These are phyloP conservation scores for Reutealis trisperma DNA, from an alignment of 345 rosid species.

Conservation along the genomic window DNA sequence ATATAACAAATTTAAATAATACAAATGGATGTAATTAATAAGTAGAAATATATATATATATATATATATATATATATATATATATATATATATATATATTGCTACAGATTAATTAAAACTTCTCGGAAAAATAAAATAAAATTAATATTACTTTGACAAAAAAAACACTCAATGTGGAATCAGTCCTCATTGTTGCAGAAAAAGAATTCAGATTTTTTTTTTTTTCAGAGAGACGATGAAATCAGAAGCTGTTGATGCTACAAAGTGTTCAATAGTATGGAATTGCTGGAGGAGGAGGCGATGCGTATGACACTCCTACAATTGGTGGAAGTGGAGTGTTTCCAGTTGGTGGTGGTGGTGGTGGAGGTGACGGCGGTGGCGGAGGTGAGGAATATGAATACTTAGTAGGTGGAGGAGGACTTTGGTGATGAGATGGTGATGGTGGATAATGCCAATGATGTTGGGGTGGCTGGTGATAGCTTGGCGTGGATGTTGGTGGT, in stretches of 20 bases:
- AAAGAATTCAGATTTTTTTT: neutral
- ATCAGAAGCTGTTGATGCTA: constrained; percentile 1
- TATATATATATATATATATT: neutral
- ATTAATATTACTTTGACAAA: neutral
- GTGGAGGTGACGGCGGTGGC: constrained; percentile 8
- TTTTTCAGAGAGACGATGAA: neutral
- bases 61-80: neutral
- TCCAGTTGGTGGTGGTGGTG: constrained; percentile 21
- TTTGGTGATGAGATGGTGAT: constrained; percentile 16
- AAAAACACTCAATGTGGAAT: neutral
- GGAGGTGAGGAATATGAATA: constrained; percentile 19
- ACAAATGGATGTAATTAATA: neutral
- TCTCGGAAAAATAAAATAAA: neutral
- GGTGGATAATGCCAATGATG: constrained; percentile 27
- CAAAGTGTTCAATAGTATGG: constrained; percentile 44
- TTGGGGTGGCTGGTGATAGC: constrained; percentile 22
- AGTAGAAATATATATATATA: no score
- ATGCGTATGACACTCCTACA: constrained; percentile 54
- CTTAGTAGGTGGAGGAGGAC: constrained; percentile 12
- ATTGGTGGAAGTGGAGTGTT: constrained; percentile 55
- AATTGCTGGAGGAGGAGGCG: constrained; percentile 56
- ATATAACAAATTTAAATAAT: neutral
- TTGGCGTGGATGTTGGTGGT: constrained; percentile 2
- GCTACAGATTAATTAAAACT: neutral
- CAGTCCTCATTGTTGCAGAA: neutral